Percentiles rank a stretch among this genome's conserved stretches.
These are phyloP conservation scores for Paecilomyces formosus DNA, from an alignment of 2,329 filamentous ascomycete species.

Conservation along the genomic window DNA sequence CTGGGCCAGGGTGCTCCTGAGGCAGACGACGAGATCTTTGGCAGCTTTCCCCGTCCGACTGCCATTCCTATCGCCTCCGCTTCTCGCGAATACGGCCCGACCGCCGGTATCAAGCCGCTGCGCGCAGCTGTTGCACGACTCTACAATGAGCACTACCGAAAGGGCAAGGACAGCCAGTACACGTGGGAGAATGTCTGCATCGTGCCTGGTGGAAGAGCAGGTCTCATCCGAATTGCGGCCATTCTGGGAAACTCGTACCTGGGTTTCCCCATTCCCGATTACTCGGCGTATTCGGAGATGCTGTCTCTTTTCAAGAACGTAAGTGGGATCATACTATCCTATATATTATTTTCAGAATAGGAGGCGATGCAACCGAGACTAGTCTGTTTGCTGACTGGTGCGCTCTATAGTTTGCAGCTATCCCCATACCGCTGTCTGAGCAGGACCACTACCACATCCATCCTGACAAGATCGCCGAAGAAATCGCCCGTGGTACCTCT, in stretches of 20 bases:
- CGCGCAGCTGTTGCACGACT: conserved; percentile 81
- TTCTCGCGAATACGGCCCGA: conserved; percentile 85
- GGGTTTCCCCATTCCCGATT: conserved; percentile 90
- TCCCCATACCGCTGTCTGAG: conserved; percentile 75
- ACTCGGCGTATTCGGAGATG: conserved; percentile 98
- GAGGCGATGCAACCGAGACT: neutral
- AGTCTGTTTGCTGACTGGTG: neutral
- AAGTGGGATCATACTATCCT: conserved; percentile 6
- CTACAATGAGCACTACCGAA: conserved; percentile 87
- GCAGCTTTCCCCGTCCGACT: conserved; percentile 76
- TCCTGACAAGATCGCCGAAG: conserved; percentile 84
- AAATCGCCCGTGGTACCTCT: conserved; percentile 75
- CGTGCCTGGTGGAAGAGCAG: conserved; percentile 85
- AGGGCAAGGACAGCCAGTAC: conserved; percentile 82
- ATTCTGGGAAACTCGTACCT: conserved; percentile 88
- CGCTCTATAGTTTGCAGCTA: conserved; percentile 62
- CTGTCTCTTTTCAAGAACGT: conserved; percentile 82
- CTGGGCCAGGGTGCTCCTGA: conserved; percentile 90
- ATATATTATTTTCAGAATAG: neutral
- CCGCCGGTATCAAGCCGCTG: conserved; percentile 85
- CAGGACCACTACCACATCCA: conserved; percentile 90
- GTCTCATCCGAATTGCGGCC: conserved; percentile 88
- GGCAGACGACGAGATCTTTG: conserved; percentile 85
- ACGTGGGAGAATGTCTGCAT: conserved; percentile 98
- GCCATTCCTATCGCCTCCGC: conserved; percentile 70